Base-by-base conservation (phyloP, 345 rosid species). In the Hypericum perforatum region DNA sequence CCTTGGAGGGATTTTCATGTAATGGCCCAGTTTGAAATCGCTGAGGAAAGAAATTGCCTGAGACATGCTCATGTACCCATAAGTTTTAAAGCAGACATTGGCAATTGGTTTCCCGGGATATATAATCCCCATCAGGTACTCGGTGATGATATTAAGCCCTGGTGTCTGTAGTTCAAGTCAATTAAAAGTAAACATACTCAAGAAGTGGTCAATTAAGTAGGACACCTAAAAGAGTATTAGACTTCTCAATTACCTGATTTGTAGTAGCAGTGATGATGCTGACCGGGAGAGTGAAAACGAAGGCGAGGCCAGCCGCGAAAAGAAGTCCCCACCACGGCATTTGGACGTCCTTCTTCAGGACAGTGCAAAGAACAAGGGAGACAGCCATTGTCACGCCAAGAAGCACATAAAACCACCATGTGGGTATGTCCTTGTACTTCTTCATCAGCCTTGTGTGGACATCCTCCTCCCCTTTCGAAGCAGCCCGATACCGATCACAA, bases 261-360 rank as follows among this genome's bases (percentile, higher is more conserved):
- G 97, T 86, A 15, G 94, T 86, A 56, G 94, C 97, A 9, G 95
- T 86, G n/a, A n/a, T n/a, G n/a, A n/a, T n/a, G n/a, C n/a, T n/a
- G n/a, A n/a, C n/a, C n/a, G n/a, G n/a, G n/a, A n/a, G 37, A 43
- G 94, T 86, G 73, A 89, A 89, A 53, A 68, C 5, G 45, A 89
- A 86, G 39, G 97, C 97, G 74, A 86, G 72, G 7, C 56, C 81
- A 38, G 78, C 62, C 14, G 86, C 95, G 41, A 86, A 84, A 54
- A 89, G 53, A 46, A 89, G 90, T 45, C 90, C 95, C 94, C 97
- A 89, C 94, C 97, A 89, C 52, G 97, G 97, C 87, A 89, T 76
- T 61, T 86, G 94, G 52, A 89, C 82, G 63, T 89, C 70, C 48
- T 84, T 81, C 12, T 78, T 83, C 79, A 82, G 61, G 77, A 81